A percentile compares a stretch with the other conserved stretches of the same genome.
Evolutionary conservation across 306 rosid genomes (phyloP).

Genomic region (Prunus kanzakura): DNA sequence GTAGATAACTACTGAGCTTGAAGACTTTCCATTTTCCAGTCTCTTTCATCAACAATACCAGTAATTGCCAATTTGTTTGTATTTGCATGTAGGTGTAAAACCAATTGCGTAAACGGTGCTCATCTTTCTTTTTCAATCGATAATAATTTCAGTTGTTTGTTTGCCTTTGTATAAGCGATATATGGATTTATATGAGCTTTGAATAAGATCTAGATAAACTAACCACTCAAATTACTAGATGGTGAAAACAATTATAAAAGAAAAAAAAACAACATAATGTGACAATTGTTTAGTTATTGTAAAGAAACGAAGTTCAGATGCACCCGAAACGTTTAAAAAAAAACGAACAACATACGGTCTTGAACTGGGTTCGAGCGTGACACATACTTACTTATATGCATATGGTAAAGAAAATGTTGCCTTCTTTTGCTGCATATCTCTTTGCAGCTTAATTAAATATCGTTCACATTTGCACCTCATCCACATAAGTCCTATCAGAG

Average conservation of each 20-base stretch:
- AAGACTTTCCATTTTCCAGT: neutral
- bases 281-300: too few species aligned
- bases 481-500: too few species aligned
- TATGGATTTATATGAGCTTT: neutral
- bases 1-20: neutral
- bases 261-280: neutral
- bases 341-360: too few species aligned
- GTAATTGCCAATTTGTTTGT: constrained; percentile 1
- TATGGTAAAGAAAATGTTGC: too few species aligned
- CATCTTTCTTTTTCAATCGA: neutral
- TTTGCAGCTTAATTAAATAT: too few species aligned
- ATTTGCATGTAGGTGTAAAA: neutral
- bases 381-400: too few species aligned
- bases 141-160: neutral
- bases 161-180: neutral
- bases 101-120: neutral
- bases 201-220: neutral
- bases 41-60: neutral
- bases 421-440: too few species aligned
- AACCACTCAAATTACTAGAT: neutral
- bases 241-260: too few species aligned
- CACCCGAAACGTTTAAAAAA: too few species aligned
- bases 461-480: too few species aligned
- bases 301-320: too few species aligned
- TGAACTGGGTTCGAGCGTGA: too few species aligned